Percentiles rank a stretch among this genome's conserved stretches.
These are phyloP conservation scores for Fusarium euwallaceae DNA, from an alignment of 2,329 filamentous ascomycete genomes.

Conservation along the genomic window DNA sequence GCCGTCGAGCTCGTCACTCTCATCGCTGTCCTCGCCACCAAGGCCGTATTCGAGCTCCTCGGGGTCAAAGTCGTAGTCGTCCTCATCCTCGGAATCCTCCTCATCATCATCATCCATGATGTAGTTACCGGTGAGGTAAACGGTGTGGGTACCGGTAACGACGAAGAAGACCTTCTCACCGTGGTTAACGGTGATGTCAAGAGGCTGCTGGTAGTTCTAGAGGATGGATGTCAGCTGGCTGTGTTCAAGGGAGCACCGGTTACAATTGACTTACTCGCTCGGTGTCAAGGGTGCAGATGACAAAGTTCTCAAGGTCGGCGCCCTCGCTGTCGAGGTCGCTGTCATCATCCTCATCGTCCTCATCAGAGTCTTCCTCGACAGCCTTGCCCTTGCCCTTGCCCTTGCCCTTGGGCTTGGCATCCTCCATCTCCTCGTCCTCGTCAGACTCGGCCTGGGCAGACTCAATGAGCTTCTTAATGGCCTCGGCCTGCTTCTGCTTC, in stretches of 20 bases:
- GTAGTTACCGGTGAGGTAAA: slow-evolving; percentile 97
- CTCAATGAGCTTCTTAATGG: slow-evolving; percentile 82
- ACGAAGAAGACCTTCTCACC: slow-evolving; percentile 93
- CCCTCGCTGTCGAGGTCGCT: slow-evolving; percentile 74
- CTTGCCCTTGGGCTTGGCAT: slow-evolving; percentile 72
- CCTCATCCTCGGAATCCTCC: slow-evolving; percentile 74
- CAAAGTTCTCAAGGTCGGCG: slow-evolving; percentile 85
- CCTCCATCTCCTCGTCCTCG: slow-evolving; percentile 79
- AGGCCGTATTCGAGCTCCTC: slow-evolving; percentile 83
- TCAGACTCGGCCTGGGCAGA: slow-evolving; percentile 71
- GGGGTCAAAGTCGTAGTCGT: slow-evolving; percentile 85
- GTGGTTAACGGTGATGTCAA: slow-evolving; percentile 92
- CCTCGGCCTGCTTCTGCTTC: slow-evolving; percentile 84
- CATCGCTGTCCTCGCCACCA: slow-evolving; percentile 79
- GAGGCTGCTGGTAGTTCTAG: slow-evolving; percentile 93
- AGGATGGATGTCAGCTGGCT: slow-evolving; percentile 44
- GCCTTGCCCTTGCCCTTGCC: slow-evolving; percentile 81
- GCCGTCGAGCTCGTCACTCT: slow-evolving; percentile 82
- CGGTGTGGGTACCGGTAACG: slow-evolving; percentile 87
- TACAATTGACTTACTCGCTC: slow-evolving; percentile 75
- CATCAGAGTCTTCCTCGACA: slow-evolving; percentile 69
- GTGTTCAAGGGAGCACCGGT: neutral
- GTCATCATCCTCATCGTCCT: slow-evolving; percentile 70
- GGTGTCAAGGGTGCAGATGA: slow-evolving; percentile 95
- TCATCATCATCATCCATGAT: slow-evolving; percentile 79